Percentiles rank a stretch among this genome's conserved stretches.
phyloP scores from a whole-genome alignment of 2,329 filamentous ascomycete genomes.

The Didymella pinodella region DNA sequence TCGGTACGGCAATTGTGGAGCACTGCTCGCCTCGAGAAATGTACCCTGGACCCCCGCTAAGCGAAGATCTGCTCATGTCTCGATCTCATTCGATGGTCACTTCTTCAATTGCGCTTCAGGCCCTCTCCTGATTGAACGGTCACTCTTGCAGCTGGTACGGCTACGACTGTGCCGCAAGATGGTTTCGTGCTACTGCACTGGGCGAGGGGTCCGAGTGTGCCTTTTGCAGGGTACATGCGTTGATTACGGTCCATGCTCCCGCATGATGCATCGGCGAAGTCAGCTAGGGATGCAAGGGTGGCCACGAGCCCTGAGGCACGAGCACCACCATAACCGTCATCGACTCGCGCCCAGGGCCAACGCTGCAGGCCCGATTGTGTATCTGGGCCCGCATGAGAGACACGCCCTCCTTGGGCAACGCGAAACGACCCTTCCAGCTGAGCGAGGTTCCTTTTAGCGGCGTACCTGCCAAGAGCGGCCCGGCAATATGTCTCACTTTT shows the following conservation, averaged over 20 bases:
- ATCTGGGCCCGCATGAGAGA: background rate
- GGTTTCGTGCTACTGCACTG: background rate
- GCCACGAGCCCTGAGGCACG: constrained; percentile 4
- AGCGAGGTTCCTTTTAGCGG: constrained; percentile 3
- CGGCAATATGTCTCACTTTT: background rate
- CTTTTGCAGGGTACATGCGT: background rate
- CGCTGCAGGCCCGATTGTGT: background rate
- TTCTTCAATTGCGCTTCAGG: constrained; percentile 1
- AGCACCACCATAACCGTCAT: background rate
- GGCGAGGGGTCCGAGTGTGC: constrained; percentile 4
- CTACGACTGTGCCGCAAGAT: background rate
- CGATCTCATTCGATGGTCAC: constrained; percentile 19
- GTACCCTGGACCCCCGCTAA: constrained; percentile 7
- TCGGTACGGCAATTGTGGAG: background rate
- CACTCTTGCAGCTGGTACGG: constrained; percentile 1
- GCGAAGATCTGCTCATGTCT: constrained; percentile 5
- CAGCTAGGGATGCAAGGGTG: constrained; percentile 3
- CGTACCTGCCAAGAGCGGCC: constrained; percentile 18
- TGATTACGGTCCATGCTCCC: background rate
- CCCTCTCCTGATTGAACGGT: constrained; percentile 18
- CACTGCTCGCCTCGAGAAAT: background rate
- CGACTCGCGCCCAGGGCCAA: constrained; percentile 1
- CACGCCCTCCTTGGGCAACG: background rate
- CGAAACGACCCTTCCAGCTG: constrained; percentile 10
- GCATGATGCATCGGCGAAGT: background rate